A percentile compares a stretch with the other conserved stretches of the same genome.
These are phyloP conservation scores for Cystobasidium onofrii DNA, from an alignment of 768 basidiomycete species.

Conservation along the genomic window DNA sequence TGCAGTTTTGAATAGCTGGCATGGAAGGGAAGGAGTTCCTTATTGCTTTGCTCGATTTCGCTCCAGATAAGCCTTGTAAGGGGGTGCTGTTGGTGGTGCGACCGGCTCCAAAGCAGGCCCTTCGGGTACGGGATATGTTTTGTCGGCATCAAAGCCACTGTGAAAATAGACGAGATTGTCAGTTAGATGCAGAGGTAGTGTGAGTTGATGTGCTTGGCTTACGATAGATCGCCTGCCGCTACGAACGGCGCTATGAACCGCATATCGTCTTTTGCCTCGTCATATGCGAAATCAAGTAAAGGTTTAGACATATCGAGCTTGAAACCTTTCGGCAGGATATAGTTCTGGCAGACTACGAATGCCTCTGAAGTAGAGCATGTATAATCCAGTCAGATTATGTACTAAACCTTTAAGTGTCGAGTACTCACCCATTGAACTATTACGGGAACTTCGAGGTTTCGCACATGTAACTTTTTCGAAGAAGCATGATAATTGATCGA, in stretches of 20 bases:
- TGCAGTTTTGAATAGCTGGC: too few relatives aligned
- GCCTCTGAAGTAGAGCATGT: conserved; percentile 44
- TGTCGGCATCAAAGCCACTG: conserved; percentile 42
- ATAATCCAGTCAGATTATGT: neutral
- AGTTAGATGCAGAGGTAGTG: neutral
- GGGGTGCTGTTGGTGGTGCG: conserved; percentile 37
- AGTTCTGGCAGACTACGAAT: conserved; percentile 48
- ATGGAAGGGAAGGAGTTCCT: neutral
- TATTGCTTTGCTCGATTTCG: conserved; percentile 1
- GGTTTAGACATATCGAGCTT: conserved; percentile 38
- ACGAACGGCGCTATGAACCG: conserved; percentile 41
- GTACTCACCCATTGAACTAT: conserved; percentile 48
- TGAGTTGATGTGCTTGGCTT: neutral
- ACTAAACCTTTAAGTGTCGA: neutral
- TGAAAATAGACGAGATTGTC: neutral
- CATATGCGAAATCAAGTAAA: conserved; percentile 37
- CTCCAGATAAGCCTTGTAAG: conserved; percentile 39
- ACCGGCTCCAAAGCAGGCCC: conserved; percentile 29
- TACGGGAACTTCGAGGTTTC: conserved; percentile 49
- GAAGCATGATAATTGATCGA: conserved; percentile 47
- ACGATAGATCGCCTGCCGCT: conserved; percentile 43
- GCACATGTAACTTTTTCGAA: conserved; percentile 48
- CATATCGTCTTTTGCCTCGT: conserved; percentile 34
- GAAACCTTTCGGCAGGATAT: conserved; percentile 41
- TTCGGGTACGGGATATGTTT: conserved; percentile 35